phyloP scores from a whole-genome alignment of 176 grass and related monocot species.

The Oryza longistaminata region DNA sequence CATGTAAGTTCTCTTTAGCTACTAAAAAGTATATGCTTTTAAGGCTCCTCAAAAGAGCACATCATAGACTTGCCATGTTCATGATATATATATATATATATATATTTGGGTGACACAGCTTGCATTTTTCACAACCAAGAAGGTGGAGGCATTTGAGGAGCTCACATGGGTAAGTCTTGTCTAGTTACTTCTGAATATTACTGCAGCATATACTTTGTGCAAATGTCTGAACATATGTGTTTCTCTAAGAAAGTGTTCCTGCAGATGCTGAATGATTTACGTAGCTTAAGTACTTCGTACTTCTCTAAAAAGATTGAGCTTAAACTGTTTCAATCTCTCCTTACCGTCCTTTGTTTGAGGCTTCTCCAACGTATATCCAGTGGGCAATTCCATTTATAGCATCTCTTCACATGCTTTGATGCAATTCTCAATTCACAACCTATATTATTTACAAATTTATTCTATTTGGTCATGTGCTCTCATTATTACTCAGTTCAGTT shows the following conservation, averaged over 20 bases:
- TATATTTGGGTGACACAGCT: conserved; percentile 24
- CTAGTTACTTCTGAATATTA: conserved; percentile 16
- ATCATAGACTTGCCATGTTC: neutral
- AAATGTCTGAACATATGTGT: neutral
- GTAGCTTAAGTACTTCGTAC: neutral
- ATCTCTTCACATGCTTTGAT: neutral
- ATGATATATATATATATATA: neutral
- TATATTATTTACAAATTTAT: neutral
- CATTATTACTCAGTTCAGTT: neutral
- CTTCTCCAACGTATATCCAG: neutral
- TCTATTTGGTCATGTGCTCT: conserved; percentile 4
- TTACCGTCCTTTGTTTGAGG: neutral
- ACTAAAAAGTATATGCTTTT: neutral
- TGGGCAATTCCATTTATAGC: neutral
- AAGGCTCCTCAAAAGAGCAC: neutral
- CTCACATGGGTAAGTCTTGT: conserved; percentile 74
- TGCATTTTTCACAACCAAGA: conserved; percentile 76
- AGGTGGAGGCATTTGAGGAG: conserved; percentile 82
- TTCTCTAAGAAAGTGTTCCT: neutral
- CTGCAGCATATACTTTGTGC: neutral
- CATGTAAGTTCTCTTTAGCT: conserved; percentile 49
- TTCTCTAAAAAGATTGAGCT: neutral
- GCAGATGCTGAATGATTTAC: neutral
- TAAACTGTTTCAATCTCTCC: neutral
- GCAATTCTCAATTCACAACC: neutral